Percentiles rank a stretch among this genome's conserved stretches.
Conservation (phyloP, 192 early-diverging fungal species). For the Lobosporangium transversale region DNA sequence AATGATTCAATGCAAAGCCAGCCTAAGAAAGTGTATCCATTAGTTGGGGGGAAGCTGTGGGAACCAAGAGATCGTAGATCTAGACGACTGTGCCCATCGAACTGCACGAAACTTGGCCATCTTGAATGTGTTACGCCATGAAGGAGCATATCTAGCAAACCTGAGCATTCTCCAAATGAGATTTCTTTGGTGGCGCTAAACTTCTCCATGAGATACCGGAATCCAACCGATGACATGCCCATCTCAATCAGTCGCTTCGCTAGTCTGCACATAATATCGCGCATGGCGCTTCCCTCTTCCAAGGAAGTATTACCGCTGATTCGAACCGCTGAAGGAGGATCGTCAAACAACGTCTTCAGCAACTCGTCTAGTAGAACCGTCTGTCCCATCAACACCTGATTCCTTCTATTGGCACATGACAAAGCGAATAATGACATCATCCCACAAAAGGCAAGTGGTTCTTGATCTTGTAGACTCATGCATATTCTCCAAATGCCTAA, state of each 20-base stretch:
- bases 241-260: constrained; percentile 64
- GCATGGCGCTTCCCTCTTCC: constrained; percentile 38
- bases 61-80: constrained; percentile 55
- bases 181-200: constrained; percentile 57
- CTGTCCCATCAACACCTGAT: constrained; percentile 65
- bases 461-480: constrained; percentile 50
- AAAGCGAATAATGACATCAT: constrained; percentile 58
- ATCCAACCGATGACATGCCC: constrained; percentile 63
- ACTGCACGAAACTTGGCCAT: constrained; percentile 72
- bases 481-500: constrained; percentile 52
- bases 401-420: constrained; percentile 59
- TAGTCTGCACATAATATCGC: constrained; percentile 54
- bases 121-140: constrained; percentile 61
- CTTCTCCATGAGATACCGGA: constrained; percentile 66
- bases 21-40: constrained; percentile 66
- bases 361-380: constrained; percentile 58
- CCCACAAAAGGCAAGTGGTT: constrained; percentile 44
- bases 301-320: constrained; percentile 8
- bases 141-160: constrained; percentile 63
- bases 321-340: constrained; percentile 4
- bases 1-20: constrained; percentile 72
- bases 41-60: constrained; percentile 65
- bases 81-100: constrained; percentile 61
- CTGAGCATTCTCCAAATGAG: constrained; percentile 45
- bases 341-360: constrained; percentile 50